Conservation (phyloP, 192 early-diverging fungal genomes). For the Kappamyces sp. region DNA sequence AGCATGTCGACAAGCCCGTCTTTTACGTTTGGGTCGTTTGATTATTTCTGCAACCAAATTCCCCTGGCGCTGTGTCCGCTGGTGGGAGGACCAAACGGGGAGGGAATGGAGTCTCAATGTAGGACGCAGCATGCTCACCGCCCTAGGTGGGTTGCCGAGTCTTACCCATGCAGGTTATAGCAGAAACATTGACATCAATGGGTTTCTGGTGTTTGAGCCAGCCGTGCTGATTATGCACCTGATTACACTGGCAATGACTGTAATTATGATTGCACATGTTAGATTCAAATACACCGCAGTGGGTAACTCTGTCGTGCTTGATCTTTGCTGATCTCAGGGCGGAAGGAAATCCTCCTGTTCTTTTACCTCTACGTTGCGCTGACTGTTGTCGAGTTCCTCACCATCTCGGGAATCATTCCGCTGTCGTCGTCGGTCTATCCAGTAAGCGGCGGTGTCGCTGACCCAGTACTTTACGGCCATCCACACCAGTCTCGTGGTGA, state of each 20-base stretch:
- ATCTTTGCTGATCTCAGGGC: slow-evolving; percentile 48
- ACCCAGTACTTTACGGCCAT: slow-evolving; percentile 76
- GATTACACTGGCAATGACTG: slow-evolving; percentile 89
- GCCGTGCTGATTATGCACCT: slow-evolving; percentile 92
- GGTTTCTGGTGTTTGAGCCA: slow-evolving; percentile 87
- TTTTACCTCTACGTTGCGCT: slow-evolving; percentile 92
- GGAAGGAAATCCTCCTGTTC: slow-evolving; percentile 98
- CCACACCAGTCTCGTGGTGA: slow-evolving; percentile 73
- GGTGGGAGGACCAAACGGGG: slow-evolving; percentile 65
- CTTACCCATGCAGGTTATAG: slow-evolving; percentile 77
- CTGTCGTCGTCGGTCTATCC: slow-evolving; percentile 66
- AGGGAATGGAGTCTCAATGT: slow-evolving; percentile 37
- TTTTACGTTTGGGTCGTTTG: slow-evolving; percentile 75
- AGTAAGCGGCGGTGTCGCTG: slow-evolving; percentile 27
- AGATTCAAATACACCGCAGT: slow-evolving; percentile 97
- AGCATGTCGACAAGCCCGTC: neutral
- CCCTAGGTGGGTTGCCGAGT: neutral
- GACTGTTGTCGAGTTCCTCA: slow-evolving; percentile 81
- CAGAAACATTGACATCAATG: slow-evolving; percentile 84
- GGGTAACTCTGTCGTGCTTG: slow-evolving; percentile 45
- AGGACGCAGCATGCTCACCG: too few relatives aligned
- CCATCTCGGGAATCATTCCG: slow-evolving; percentile 89
- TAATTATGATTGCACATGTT: slow-evolving; percentile 98
- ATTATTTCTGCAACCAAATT: slow-evolving; percentile 79
- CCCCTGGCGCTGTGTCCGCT: slow-evolving; percentile 86